Evolutionary conservation across 352 stramenopile genomes (phyloP), one percentile per base, ranked within the genome.

Genomic region (Phytophthora pseudosyringae): DNA sequence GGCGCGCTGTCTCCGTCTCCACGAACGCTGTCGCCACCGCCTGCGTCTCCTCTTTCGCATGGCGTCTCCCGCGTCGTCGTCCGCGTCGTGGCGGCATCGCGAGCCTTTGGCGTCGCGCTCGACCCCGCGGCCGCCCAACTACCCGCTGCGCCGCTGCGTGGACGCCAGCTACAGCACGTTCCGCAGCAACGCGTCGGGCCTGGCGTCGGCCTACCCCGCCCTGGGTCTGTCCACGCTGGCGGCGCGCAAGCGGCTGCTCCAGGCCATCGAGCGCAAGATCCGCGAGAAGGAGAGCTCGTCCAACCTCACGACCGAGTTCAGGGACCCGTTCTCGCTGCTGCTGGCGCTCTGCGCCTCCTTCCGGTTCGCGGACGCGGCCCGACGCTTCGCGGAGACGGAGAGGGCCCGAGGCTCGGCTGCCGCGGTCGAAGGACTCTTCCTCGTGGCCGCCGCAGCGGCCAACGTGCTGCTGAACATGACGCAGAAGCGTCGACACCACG

Each of bases 241-340:
- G 5, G 88, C 85, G 29, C 76, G 88, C 4, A 62, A 67, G 21
- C 76, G 78, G 5, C 73, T 95, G 8, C 72, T 94, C 45, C 52
- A 69, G 13, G 80, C 83, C 40, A 88, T 93, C 59, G 76, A 94
- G 61, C 59, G 69, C 50, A 88, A 93, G 70, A 80, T 94, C 62
- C 71, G 73, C 21, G 81, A 90, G 69, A 93, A 91, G 38, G 82
- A 91, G 65, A 67, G 64, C 49, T 88, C 72, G 9, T 64, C 49
- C 18, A 77, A 83, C 70, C 76, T 87, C 60, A 91, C 81, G 25
- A 83, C 78, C 16, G 86, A 91, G 65, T 91, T 93, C 46, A 68
- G 76, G 15, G 85, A 94, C 60, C 84, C 85, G 33, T 92, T 91
- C 54, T 73, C 79, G 44, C 64, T 90, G 56, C 63, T 94, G 32